phyloP scores from a whole-genome alignment of 1,284 basidiomycete genomes.

The Malassezia obtusa region DNA sequence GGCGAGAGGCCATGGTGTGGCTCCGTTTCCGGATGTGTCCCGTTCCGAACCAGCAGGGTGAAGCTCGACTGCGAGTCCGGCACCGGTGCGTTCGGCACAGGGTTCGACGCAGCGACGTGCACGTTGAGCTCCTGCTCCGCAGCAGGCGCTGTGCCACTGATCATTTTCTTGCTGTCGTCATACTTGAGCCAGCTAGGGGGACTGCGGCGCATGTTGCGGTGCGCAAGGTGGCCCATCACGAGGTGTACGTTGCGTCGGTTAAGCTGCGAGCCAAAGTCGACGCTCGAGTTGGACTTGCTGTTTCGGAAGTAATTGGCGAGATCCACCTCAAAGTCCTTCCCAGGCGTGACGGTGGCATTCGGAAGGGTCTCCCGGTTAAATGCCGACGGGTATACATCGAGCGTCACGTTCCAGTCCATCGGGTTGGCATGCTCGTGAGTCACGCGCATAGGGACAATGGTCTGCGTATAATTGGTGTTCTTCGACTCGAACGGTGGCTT shows the following conservation, averaged over 20 bases:
- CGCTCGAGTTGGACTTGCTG: constrained; percentile 12
- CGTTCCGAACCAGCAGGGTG: constrained; percentile 1
- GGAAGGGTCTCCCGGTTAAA: constrained; percentile 59
- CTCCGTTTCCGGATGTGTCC: neutral
- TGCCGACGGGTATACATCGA: constrained; percentile 58
- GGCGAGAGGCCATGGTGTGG: neutral
- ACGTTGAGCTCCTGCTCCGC: constrained; percentile 1
- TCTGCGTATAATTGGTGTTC: constrained; percentile 1
- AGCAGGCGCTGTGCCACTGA: constrained; percentile 5
- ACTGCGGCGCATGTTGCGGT: neutral
- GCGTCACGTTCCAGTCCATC: constrained; percentile 48
- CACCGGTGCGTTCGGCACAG: neutral
- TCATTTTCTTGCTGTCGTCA: neutral
- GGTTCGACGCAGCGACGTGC: neutral
- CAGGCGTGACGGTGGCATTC: constrained; percentile 22
- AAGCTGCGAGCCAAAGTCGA: neutral
- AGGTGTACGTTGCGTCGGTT: neutral
- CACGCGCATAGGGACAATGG: neutral
- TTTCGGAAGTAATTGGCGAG: constrained; percentile 15
- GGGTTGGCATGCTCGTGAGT: constrained; percentile 51
- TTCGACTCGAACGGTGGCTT: constrained; percentile 1
- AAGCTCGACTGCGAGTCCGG: neutral
- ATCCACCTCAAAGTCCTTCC: constrained; percentile 13
- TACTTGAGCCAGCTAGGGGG: constrained; percentile 10
- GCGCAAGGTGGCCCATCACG: neutral